Conservation (phyloP, 148 eudicot genomes). For the Rheum nobile region DNA sequence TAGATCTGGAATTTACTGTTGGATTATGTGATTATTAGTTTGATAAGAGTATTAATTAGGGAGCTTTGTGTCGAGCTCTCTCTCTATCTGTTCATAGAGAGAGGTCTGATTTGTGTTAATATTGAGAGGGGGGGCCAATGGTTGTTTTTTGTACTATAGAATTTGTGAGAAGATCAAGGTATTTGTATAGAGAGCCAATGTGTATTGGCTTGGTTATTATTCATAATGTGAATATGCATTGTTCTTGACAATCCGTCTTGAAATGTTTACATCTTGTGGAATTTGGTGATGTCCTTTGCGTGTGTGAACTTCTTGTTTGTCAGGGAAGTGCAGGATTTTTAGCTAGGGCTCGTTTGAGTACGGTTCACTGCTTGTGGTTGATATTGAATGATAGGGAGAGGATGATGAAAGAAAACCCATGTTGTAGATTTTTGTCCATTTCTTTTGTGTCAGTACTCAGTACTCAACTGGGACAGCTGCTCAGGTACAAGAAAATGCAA, state of each 20-base stretch:
- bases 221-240: conserved; percentile 9
- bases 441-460: not conserved
- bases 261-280: not conserved
- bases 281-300: not conserved
- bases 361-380: conserved; percentile 1
- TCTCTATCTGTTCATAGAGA: not conserved
- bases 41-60: not conserved
- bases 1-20: conserved; percentile 1
- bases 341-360: not conserved
- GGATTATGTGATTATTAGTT: conserved; percentile 6
- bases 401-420: not conserved
- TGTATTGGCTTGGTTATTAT: not conserved
- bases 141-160: conserved; percentile 7
- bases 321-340: not conserved
- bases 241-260: not conserved
- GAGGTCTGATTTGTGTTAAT: not conserved
- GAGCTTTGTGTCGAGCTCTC: not conserved
- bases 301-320: not conserved
- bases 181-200: conserved; percentile 6
- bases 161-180: conserved; percentile 4
- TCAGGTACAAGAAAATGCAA: not conserved
- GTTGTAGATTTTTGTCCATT: not conserved
- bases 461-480: not conserved
- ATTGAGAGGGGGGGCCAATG: not conserved
- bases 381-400: not conserved